Base-by-base conservation (phyloP, 148 eudicot species). In the Amaranthus palmeri region DNA sequence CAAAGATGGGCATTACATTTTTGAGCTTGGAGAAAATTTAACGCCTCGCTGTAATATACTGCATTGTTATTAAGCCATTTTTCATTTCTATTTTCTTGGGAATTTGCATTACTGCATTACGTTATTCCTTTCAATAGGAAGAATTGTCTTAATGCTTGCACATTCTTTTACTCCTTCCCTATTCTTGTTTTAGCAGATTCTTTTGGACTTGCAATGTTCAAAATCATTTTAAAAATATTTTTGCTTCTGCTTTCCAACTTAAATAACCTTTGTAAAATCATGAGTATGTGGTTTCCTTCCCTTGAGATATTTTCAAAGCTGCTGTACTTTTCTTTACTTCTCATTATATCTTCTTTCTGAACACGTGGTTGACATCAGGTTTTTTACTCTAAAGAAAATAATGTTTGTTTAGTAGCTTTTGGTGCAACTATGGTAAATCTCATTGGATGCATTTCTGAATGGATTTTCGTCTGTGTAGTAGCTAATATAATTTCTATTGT, bases 1-100 rank as follows among this genome's bases (percentile, higher is more conserved):
- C 92, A 92, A 92, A 86, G 98, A 92, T 82, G 98, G 98, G 72
- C 98, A 92, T 90, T 92, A 88, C 90, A 72, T 87, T 69, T 92
- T 90, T 92, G 98, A 86, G 86, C 87, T 90, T 67, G 96, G 98
- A 84, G 98, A 92, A 72, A 90, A 92, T 88, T 88, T 92, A 88
- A 90, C 96, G 67, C 85, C 88, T 73, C 96, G 98, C 90, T 92
- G 98, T 92, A 92, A 92, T 59, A 71, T 48, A 79, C 82, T 67
- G 71, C 78, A 70, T 74, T 69, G 78, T 50, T 79, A 13, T 63
- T 68, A 75, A 82, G 74, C 65, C 57, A 65, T 80, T 44, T 83
- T 83, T 84, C 14, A 45, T 79, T 69, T 59, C 4, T 68, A 68
- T 61, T 79, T 65, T 36, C 49, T 6, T 44, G 51, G 73, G 61